Percentiles rank a stretch among this genome's conserved stretches.
These are phyloP conservation scores for Coemansia sp. DNA, from an alignment of 192 early-diverging fungal species.

Conservation along the genomic window DNA sequence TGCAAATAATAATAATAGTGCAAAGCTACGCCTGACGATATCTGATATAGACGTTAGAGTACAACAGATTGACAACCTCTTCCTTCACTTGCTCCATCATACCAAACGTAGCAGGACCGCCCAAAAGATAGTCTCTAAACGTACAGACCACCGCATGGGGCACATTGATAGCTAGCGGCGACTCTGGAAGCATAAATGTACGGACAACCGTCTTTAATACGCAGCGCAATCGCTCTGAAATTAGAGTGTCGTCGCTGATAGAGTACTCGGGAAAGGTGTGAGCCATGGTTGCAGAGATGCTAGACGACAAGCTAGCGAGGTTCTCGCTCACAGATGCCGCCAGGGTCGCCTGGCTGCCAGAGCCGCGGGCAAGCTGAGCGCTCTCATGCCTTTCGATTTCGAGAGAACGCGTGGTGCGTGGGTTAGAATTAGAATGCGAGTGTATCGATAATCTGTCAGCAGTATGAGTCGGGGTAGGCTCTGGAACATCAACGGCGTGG, in stretches of 20 bases:
- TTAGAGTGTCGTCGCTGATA: slow-evolving; percentile 7
- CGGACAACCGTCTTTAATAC: slow-evolving; percentile 22
- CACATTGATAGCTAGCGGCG: slow-evolving; percentile 30
- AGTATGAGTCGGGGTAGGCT: background rate
- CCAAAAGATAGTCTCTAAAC: slow-evolving; percentile 15
- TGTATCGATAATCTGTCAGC: background rate
- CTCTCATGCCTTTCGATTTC: background rate
- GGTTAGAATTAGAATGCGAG: background rate
- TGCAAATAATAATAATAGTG: background rate
- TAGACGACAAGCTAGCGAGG: slow-evolving; percentile 13
- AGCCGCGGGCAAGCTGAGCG: background rate
- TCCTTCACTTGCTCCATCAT: slow-evolving; percentile 26
- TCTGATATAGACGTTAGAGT: slow-evolving; percentile 36
- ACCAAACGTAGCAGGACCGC: slow-evolving; percentile 18
- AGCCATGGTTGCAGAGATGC: slow-evolving; percentile 28
- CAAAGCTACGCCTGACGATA: slow-evolving; percentile 5
- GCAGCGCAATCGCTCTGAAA: slow-evolving; percentile 25
- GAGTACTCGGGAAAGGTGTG: slow-evolving; percentile 18
- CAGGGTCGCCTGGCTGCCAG: background rate
- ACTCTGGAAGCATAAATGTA: slow-evolving; percentile 34
- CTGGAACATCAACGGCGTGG: background rate
- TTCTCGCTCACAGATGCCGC: slow-evolving; percentile 4
- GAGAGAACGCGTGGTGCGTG: background rate
- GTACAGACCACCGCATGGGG: slow-evolving; percentile 1
- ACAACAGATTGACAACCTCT: slow-evolving; percentile 31